phyloP scores from a whole-genome alignment of 345 rosid genomes.

The Sisymbrium altissimum region DNA sequence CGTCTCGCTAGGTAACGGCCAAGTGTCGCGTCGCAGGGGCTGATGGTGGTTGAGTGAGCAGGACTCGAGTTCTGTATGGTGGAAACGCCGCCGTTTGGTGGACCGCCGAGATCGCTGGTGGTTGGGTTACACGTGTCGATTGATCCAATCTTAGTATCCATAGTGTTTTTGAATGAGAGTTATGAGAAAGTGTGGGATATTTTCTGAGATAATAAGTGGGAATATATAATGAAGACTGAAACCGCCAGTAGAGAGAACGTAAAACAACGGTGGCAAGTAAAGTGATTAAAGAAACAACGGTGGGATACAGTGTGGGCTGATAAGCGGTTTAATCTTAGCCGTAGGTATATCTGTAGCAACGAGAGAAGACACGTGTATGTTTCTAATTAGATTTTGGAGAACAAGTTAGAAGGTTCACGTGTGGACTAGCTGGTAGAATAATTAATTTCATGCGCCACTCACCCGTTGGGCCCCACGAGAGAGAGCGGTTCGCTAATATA shows the following conservation, averaged over 20 bases:
- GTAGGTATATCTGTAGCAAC: background rate
- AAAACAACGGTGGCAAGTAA: conserved; percentile 26
- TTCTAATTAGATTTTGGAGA: background rate
- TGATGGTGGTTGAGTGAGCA: background rate
- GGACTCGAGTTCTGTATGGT: conserved; percentile 25
- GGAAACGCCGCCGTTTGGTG: conserved; percentile 30
- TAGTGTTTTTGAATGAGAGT: background rate
- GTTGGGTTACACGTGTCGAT: conserved; percentile 28
- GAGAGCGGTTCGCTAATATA: background rate
- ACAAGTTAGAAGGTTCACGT: conserved; percentile 10
- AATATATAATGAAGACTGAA: conserved; percentile 1
- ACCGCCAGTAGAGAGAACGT: conserved; percentile 19
- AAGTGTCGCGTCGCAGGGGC: conserved; percentile 45
- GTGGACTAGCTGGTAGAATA: background rate
- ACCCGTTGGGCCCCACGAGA: background rate
- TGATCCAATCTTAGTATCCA: conserved; percentile 37
- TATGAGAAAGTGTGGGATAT: background rate
- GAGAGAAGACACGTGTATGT: background rate
- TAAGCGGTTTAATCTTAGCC: background rate
- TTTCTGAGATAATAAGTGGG: background rate
- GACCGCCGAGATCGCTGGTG: conserved; percentile 24
- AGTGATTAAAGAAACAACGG: background rate
- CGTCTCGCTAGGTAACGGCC: conserved; percentile 67
- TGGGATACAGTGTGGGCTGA: background rate
- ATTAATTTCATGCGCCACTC: background rate